phyloP scores from a whole-genome alignment of 768 basidiomycete genomes.

The Nidula microcarpa region DNA sequence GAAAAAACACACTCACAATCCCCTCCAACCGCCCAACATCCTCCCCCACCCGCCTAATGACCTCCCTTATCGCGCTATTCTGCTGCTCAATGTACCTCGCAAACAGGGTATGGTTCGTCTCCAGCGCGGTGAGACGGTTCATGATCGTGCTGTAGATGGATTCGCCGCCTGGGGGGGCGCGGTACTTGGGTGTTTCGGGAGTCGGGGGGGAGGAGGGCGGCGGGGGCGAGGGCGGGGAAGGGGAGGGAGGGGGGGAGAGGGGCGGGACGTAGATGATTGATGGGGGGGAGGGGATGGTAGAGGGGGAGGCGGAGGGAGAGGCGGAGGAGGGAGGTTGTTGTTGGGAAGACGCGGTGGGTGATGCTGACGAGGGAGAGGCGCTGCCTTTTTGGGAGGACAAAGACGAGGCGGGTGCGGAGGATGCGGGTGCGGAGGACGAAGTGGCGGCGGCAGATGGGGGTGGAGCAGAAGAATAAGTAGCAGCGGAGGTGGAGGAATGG shows the following conservation, averaged over 20 bases:
- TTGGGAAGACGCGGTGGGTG: too few relatives aligned
- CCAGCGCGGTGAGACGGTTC: constrained; percentile 83
- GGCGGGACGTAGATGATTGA: constrained; percentile 7
- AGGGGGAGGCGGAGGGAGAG: constrained; percentile 3
- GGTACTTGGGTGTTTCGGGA: constrained; percentile 6
- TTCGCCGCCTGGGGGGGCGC: constrained; percentile 54
- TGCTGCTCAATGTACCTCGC: constrained; percentile 90
- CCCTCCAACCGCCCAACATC: constrained; percentile 78
- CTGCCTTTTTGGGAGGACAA: too few relatives aligned
- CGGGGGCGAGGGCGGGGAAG: constrained; percentile 2
- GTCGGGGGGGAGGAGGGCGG: constrained; percentile 1
- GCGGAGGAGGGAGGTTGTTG: constrained; percentile 4
- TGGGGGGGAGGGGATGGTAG: constrained; percentile 2
- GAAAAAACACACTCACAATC: constrained; percentile 44
- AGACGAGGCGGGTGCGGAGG: not conserved
- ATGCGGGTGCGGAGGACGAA: not conserved
- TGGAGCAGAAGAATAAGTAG: constrained; percentile 3
- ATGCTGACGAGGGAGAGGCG: too few relatives aligned
- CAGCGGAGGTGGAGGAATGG: not conserved
- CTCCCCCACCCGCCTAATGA: constrained; percentile 70
- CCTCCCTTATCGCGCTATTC: constrained; percentile 66
- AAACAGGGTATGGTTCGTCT: constrained; percentile 84
- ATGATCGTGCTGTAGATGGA: constrained; percentile 96
- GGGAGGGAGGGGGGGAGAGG: constrained; percentile 7
- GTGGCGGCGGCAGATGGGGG: constrained; percentile 2